Conservation (phyloP, 2,329 filamentous ascomycete genomes). For the Cercospora canescens region DNA sequence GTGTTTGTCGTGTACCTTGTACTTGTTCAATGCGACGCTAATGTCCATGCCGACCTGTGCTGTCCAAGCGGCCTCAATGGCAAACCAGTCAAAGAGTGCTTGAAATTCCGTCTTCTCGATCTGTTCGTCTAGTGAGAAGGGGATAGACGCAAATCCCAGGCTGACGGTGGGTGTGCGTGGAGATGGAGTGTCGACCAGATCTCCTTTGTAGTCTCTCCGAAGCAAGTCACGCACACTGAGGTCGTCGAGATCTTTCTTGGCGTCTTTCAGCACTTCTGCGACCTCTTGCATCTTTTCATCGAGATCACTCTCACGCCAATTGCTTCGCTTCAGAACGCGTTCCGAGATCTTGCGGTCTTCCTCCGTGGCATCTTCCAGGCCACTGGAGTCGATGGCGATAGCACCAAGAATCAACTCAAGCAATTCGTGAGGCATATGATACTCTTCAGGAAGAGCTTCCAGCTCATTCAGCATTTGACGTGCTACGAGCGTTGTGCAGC, state of each 20-base stretch:
- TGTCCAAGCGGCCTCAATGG: constrained; percentile 51
- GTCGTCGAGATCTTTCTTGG: constrained; percentile 46
- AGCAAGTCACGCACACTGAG: constrained; percentile 48
- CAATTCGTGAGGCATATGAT: constrained; percentile 51
- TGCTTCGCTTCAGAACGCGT: constrained; percentile 44
- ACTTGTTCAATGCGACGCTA: constrained; percentile 48
- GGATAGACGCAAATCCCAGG: constrained; percentile 49
- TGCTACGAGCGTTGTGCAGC: constrained; percentile 49
- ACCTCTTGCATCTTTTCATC: constrained; percentile 46
- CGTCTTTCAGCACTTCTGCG: constrained; percentile 41
- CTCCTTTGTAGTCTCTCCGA: constrained; percentile 51
- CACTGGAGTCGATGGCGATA: constrained; percentile 49
- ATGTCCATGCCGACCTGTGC: constrained; percentile 48
- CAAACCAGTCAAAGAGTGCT: constrained; percentile 52
- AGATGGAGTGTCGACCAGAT: constrained; percentile 49
- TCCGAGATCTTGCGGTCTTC: constrained; percentile 42
- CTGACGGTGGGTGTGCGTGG: constrained; percentile 49
- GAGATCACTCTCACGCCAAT: constrained; percentile 43
- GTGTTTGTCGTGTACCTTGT: constrained; percentile 42
- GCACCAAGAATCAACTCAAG: constrained; percentile 50
- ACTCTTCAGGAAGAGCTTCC: constrained; percentile 45
- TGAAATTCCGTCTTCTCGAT: constrained; percentile 49
- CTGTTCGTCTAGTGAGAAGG: constrained; percentile 49
- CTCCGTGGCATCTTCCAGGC: constrained; percentile 41
- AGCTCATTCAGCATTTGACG: constrained; percentile 50